Evolutionary conservation across 2,329 filamentous ascomycete genomes (phyloP), one percentile per base, ranked within the genome.

Genomic region (Calonectria naviculata): DNA sequence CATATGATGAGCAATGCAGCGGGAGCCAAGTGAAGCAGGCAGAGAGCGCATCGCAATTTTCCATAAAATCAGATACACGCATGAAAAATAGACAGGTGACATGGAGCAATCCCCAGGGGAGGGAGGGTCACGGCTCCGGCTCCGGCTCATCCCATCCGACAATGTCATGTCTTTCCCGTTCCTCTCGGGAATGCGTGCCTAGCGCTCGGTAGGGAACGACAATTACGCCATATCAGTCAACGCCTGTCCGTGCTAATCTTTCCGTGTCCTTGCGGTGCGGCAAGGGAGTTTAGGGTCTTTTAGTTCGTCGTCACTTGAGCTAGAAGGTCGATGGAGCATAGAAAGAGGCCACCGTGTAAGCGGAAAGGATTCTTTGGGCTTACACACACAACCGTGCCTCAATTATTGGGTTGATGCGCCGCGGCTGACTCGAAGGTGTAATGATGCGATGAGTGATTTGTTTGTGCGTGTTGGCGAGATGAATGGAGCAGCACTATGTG

Each of bases 391-490:
- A 6, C 19, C 52, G 12, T 24, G 4, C 19, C n/a, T 17, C 34
- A 12, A 41, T 58, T 15, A 46, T 24, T 46, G 42, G 42, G 4
- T 24, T 46, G 34, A 38, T 38, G 31, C 24, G 34, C 52, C 31
- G 52, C 31, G 34, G 52, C n/a, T 36, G 21, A 15, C n/a, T 38
- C 10, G 13, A 36, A 26, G 34, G 21, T 24, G 36, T 24, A 26
- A 58, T 64, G 28, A 36, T 15, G 38, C 49, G 24, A 44, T 61
- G 56, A 42, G 56, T 49, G 52, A 36, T 47, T 44, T 61, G 28
- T 52, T 44, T 31, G 63, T 46, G 63, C 63, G 49, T 28, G 41
- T 67, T 67, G 65, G 54, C 65, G 65, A 67, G 54, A 60, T 67
- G 65, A 67, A 67, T 28, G 26, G 65, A 67, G n/a, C 24, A 31